Evolutionary conservation across 257 asterid genomes (phyloP).

Genomic region (Solanum chilense): DNA sequence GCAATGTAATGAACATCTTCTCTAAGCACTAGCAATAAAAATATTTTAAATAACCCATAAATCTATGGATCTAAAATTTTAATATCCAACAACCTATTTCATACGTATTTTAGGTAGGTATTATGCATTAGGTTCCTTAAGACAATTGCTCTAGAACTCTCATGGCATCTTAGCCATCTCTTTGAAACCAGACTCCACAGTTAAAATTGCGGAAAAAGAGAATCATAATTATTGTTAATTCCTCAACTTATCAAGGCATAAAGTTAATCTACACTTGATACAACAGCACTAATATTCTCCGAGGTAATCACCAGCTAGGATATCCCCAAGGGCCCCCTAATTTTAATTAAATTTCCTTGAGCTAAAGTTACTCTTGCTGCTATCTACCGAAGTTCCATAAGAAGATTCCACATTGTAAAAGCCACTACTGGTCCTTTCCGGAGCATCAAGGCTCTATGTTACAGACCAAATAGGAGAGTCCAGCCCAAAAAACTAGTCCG

Average conservation of each 20-base stretch:
- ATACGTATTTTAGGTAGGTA: not conserved
- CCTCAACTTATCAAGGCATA: not conserved
- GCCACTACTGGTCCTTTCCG: not conserved
- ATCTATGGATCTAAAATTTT: not conserved
- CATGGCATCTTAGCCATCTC: not conserved
- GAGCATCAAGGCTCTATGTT: not conserved
- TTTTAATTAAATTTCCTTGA: not conserved
- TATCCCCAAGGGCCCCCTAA: not conserved
- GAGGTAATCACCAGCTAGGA: not conserved
- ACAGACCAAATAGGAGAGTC: not conserved
- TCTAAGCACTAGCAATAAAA: not conserved
- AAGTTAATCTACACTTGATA: not conserved
- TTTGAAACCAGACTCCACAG: not conserved
- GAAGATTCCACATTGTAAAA: not conserved
- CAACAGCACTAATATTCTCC: not conserved
- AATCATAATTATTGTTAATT: not conserved
- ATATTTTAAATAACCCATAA: not conserved
- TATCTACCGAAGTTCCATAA: not conserved
- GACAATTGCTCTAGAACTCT: not conserved
- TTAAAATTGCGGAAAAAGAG: not conserved
- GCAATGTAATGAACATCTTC: not conserved
- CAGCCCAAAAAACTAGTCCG: not conserved
- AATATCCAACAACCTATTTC: not conserved
- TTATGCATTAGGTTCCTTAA: not conserved
- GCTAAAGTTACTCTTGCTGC: not conserved